Percentiles rank a stretch among this genome's conserved stretches.
Evolutionary conservation across 2,329 filamentous ascomycete species (phyloP).

Genomic region (Monosporascus sp.): DNA sequence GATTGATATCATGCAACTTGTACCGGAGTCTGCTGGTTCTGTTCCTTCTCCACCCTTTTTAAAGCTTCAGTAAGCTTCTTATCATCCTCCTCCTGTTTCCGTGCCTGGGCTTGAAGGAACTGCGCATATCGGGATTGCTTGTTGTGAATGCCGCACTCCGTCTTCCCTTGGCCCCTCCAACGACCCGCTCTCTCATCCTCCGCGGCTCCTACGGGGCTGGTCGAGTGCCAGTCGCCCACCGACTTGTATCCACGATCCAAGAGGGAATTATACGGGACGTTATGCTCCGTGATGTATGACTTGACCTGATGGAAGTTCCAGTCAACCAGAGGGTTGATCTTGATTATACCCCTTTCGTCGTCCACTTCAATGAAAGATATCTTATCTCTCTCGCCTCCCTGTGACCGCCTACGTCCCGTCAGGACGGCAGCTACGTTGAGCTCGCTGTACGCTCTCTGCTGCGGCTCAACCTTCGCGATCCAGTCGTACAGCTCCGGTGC

Average conservation of each 20-base stretch:
- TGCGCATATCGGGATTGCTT: slow-evolving; percentile 89
- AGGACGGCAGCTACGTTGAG: slow-evolving; percentile 85
- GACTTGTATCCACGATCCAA: slow-evolving; percentile 97
- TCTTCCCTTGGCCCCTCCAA: slow-evolving; percentile 96
- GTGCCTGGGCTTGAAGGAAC: slow-evolving; percentile 70
- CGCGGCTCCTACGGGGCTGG: slow-evolving; percentile 78
- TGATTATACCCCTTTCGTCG: slow-evolving; percentile 80
- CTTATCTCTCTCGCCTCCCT: slow-evolving; percentile 86
- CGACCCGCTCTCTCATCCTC: slow-evolving; percentile 95
- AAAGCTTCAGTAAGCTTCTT: slow-evolving; percentile 14
- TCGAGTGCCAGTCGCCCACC: slow-evolving; percentile 97
- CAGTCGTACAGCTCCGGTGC: slow-evolving; percentile 93
- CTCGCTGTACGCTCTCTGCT: slow-evolving; percentile 83
- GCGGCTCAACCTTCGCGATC: slow-evolving; percentile 95
- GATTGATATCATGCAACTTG: not conserved
- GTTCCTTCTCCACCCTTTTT: slow-evolving; percentile 15
- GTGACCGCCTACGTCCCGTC: slow-evolving; percentile 85
- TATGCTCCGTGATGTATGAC: slow-evolving; percentile 76
- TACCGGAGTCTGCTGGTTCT: not conserved
- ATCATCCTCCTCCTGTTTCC: slow-evolving; percentile 54
- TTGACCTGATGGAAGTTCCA: slow-evolving; percentile 91
- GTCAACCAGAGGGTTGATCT: slow-evolving; percentile 95
- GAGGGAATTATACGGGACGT: slow-evolving; percentile 90
- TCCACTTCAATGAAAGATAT: slow-evolving; percentile 91
- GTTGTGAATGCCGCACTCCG: slow-evolving; percentile 98